phyloP scores from a whole-genome alignment of 2,329 filamentous ascomycete genomes.

The Huntiella savannae region DNA sequence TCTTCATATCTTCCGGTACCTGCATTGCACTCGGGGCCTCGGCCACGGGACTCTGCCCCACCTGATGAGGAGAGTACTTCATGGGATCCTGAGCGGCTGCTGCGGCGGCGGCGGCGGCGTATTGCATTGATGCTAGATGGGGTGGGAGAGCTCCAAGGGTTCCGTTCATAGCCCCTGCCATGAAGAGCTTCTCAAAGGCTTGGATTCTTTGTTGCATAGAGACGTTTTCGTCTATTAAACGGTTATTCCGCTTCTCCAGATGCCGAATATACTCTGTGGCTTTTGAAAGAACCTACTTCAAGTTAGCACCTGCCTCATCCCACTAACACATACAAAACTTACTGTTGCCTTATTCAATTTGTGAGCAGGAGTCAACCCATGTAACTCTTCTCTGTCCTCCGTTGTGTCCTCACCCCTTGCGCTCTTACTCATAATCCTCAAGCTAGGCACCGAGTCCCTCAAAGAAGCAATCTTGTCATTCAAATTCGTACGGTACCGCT shows the following conservation, averaged over 20 bases:
- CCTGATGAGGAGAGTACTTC: constrained; percentile 23
- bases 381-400: constrained; percentile 59
- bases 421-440: constrained; percentile 66
- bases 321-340: constrained; percentile 10
- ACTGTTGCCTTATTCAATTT: constrained; percentile 96
- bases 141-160: constrained; percentile 35
- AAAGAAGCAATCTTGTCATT: constrained; percentile 94
- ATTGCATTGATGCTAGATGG: constrained; percentile 33
- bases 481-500: constrained; percentile 84
- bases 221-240: constrained; percentile 62
- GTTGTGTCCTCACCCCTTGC: constrained; percentile 47
- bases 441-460: constrained; percentile 75
- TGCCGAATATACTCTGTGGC: constrained; percentile 93
- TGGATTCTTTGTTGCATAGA: constrained; percentile 61
- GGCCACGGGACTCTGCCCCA: constrained; percentile 25
- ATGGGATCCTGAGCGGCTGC: constrained; percentile 15
- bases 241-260: constrained; percentile 74
- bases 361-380: constrained; percentile 70
- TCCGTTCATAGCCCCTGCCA: constrained; percentile 51
- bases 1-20: constrained; percentile 47
- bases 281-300: constrained; percentile 57
- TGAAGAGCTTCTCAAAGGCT: constrained; percentile 62
- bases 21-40: constrained; percentile 32
- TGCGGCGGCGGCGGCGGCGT: constrained; percentile 15
- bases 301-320: not conserved